Evolutionary conservation across 441 rosid species (phyloP), one percentile per base, ranked within the genome.

Genomic region (Metrosideros polymorpha): DNA sequence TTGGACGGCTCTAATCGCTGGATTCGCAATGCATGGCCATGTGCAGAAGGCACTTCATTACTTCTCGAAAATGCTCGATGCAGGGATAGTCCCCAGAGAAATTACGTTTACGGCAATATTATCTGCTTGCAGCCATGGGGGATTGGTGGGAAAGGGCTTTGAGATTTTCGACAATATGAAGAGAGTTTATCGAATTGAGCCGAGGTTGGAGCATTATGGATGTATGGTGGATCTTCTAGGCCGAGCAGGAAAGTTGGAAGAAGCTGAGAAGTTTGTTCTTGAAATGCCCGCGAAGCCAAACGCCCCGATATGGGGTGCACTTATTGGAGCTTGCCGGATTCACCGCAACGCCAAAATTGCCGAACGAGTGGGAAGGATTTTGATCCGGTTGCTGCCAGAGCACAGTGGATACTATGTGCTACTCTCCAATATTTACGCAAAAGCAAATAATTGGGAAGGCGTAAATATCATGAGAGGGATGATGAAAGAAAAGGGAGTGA

Each of bases 181-280:
- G 84, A 87, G 84, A 22, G 92, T 86, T 12, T 89, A 91, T 43
- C 55, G 87, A 12, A 89, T 94, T 19, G 92, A 93, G 86, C 95
- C 93, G 47, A 92, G 96, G 86, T 82, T 93, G 82, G 98, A 95
- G 88, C 97, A 95, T 83, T 94, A 93, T 76, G 98, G 98, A 76
- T 95, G 98, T 88, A 88, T 94, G 55, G 97, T 94, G 66, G 96
- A 94, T 84, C 89, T 95, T 90, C 90, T 95, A n/a, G 95, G 97
- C 83, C 94, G 96, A 52, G 96, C 97, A 50, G 97, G 98, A 50
- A 93, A 89, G 85, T 55, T 93, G 87, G 85, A 66, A 27, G 94
- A 94, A 90, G 96, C 98, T 9, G 95, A 95, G 90, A 91, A 90
- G 87, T 94, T 95, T 82, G 86, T 93, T 85, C 89, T 86, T 13